phyloP scores from a whole-genome alignment of 2,329 filamentous ascomycete genomes.

The Pseudogymnoascus destructans region DNA sequence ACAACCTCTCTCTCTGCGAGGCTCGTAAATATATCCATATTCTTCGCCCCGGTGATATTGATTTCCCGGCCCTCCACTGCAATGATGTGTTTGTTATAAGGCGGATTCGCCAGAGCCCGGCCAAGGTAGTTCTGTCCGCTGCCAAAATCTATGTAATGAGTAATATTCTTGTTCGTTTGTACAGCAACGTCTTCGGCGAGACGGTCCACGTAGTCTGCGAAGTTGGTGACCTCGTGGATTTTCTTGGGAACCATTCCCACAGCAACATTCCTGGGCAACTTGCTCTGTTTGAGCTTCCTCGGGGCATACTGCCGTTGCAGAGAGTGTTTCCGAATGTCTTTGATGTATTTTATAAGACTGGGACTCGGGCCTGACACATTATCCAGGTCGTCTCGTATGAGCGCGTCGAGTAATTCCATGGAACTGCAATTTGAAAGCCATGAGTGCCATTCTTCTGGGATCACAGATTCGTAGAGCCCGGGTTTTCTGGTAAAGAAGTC shows the following conservation, averaged over 20 bases:
- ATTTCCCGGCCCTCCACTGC: slow-evolving; percentile 79
- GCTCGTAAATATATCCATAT: slow-evolving; percentile 71
- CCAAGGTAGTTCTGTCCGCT: slow-evolving; percentile 96
- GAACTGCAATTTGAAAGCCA: slow-evolving; percentile 63
- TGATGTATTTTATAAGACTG: slow-evolving; percentile 59
- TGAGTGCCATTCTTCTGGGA: slow-evolving; percentile 68
- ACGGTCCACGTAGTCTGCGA: slow-evolving; percentile 67
- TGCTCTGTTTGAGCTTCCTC: slow-evolving; percentile 32
- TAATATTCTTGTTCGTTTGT: slow-evolving; percentile 47
- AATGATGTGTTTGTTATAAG: slow-evolving; percentile 76
- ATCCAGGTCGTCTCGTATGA: slow-evolving; percentile 64
- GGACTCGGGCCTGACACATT: slow-evolving; percentile 25
- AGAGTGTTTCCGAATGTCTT: slow-evolving; percentile 54
- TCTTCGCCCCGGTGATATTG: slow-evolving; percentile 75
- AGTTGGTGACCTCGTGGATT: slow-evolving; percentile 81
- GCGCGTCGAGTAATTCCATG: slow-evolving; percentile 64
- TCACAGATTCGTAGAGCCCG: slow-evolving; percentile 63
- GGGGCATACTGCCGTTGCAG: slow-evolving; percentile 48
- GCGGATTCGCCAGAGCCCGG: slow-evolving; percentile 67
- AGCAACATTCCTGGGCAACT: slow-evolving; percentile 56
- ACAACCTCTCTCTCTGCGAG: slow-evolving; percentile 60
- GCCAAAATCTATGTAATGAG: slow-evolving; percentile 89
- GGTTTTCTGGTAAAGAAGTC: slow-evolving; percentile 87
- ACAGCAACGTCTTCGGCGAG: slow-evolving; percentile 45
- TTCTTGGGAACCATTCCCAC: slow-evolving; percentile 96